phyloP scores from a whole-genome alignment of 371 early-diverging fungal species.

The Choanephora cucurbitarum region DNA sequence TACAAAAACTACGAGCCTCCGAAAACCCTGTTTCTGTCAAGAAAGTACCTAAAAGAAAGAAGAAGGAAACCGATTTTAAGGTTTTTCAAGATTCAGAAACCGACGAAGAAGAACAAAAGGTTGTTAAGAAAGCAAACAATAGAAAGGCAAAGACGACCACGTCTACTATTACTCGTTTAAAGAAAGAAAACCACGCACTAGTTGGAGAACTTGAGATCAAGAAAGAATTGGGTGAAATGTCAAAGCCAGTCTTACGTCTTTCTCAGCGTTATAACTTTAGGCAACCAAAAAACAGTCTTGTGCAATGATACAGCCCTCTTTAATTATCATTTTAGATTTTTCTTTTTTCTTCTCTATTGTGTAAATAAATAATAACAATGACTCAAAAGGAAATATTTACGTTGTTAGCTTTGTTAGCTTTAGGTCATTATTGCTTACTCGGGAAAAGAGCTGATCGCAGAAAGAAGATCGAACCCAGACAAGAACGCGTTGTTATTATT shows the following conservation, averaged over 20 bases:
- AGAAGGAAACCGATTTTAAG: background rate
- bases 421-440: conserved; percentile 11
- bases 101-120: background rate
- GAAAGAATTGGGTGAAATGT: background rate
- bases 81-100: background rate
- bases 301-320: too few species aligned
- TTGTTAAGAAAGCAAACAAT: background rate
- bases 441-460: conserved; percentile 8
- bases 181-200: background rate
- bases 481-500: conserved; percentile 72
- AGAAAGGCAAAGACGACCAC: background rate
- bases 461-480: conserved; percentile 13
- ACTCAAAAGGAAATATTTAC: background rate
- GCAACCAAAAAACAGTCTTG: background rate
- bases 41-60: conserved; percentile 2
- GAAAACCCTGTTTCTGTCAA: background rate
- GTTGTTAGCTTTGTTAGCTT: background rate
- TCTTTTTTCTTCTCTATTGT: background rate
- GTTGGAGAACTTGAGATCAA: background rate
- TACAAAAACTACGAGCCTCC: conserved; percentile 11
- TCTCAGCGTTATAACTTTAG: background rate
- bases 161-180: background rate
- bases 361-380: background rate
- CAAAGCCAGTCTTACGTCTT: background rate
- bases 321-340: too few species aligned